phyloP scores from a whole-genome alignment of 2,329 filamentous ascomycete genomes.

The Paecilomyces formosus region DNA sequence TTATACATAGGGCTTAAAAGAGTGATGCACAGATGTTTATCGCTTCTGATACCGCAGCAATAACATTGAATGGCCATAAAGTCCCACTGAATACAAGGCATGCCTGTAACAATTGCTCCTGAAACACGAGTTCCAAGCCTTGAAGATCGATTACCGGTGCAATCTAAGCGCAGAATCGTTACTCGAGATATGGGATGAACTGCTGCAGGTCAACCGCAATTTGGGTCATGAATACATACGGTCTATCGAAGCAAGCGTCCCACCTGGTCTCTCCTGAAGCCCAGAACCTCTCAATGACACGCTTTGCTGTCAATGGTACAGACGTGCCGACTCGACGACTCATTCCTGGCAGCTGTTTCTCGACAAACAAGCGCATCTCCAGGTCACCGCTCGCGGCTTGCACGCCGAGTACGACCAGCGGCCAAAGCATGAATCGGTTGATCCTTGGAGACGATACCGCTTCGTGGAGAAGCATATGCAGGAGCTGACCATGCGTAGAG shows the following conservation, averaged over 20 bases:
- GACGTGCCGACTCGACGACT: slow-evolving; percentile 19
- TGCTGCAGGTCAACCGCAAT: slow-evolving; percentile 4
- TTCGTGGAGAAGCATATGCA: neutral
- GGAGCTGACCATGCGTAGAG: neutral
- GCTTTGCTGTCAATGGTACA: slow-evolving; percentile 23
- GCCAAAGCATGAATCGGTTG: slow-evolving; percentile 26
- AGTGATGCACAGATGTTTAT: too few species aligned
- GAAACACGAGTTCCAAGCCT: too few species aligned
- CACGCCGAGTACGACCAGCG: slow-evolving; percentile 29
- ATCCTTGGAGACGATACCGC: slow-evolving; percentile 1
- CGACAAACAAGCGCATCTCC: slow-evolving; percentile 19
- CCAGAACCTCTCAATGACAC: slow-evolving; percentile 29
- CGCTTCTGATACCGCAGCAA: too few species aligned
- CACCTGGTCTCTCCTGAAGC: slow-evolving; percentile 20
- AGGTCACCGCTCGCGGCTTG: slow-evolving; percentile 16
- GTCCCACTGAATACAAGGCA: too few species aligned
- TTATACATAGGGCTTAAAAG: too few species aligned
- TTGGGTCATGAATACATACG: slow-evolving; percentile 21
- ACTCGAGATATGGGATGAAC: too few species aligned
- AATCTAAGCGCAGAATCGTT: too few species aligned
- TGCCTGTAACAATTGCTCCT: too few species aligned
- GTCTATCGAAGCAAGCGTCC: slow-evolving; percentile 33
- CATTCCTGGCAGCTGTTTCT: slow-evolving; percentile 16
- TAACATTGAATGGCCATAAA: too few species aligned
- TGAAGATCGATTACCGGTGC: too few species aligned